These are phyloP conservation scores for Talaromyces adpressus DNA, from an alignment of 495 filamentous ascomycete species.

Conservation along the genomic window DNA sequence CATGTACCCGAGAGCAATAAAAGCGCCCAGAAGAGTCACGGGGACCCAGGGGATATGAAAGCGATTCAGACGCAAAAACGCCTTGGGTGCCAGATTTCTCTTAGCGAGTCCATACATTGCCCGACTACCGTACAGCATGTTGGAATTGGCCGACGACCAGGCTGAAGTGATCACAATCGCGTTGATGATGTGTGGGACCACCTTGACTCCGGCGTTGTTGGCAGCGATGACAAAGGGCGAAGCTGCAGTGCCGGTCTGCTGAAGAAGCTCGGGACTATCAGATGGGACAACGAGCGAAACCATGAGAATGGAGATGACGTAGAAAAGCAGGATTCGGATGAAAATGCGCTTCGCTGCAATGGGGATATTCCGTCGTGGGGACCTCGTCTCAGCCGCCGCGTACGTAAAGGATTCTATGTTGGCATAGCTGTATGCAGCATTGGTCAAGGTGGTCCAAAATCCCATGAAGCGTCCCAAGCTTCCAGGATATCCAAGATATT, in stretches of 20 bases:
- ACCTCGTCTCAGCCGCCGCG: constrained; percentile 53
- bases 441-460: constrained; percentile 64
- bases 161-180: constrained; percentile 63
- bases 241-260: constrained; percentile 39
- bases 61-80: constrained; percentile 24
- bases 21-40: constrained; percentile 16
- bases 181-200: constrained; percentile 58
- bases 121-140: constrained; percentile 37
- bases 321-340: constrained; percentile 63
- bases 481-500: constrained; percentile 6
- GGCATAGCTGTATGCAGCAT: constrained; percentile 66
- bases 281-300: constrained; percentile 46
- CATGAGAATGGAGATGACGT: constrained; percentile 38
- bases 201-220: constrained; percentile 41
- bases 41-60: constrained; percentile 28
- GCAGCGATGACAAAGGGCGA: constrained; percentile 49
- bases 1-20: constrained; percentile 19
- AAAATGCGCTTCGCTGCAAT: constrained; percentile 65
- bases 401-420: constrained; percentile 63
- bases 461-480: constrained; percentile 49
- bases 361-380: constrained; percentile 64
- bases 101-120: constrained; percentile 21
- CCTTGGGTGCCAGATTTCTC: constrained; percentile 16
- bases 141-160: constrained; percentile 53
- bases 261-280: constrained; percentile 38